phyloP scores from a whole-genome alignment of 805 yeast species.

The Candida vartiovaarae region DNA sequence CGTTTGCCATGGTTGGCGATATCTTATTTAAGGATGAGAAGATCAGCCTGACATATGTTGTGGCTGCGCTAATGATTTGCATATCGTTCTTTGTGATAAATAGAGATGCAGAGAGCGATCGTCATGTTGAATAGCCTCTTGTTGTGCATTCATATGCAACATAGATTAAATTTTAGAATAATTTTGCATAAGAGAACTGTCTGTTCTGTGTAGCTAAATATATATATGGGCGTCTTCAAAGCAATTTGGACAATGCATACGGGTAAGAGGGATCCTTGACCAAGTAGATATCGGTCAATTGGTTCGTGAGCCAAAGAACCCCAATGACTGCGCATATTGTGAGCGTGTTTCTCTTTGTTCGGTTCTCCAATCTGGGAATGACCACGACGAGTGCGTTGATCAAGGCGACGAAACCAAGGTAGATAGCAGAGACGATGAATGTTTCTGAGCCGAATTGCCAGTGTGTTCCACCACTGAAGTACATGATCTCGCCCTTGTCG shows the following conservation, averaged over 20 bases:
- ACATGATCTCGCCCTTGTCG: constrained; percentile 44
- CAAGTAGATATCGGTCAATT: constrained; percentile 14
- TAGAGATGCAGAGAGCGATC: constrained; percentile 65
- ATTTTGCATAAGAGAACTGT: not conserved
- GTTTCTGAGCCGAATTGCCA: constrained; percentile 72
- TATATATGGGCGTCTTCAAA: not conserved
- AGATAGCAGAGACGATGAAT: constrained; percentile 43
- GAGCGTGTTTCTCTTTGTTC: constrained; percentile 3
- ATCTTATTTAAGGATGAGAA: constrained; percentile 59
- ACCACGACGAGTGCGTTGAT: constrained; percentile 34
- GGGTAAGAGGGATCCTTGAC: constrained; percentile 17
- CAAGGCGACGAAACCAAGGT: constrained; percentile 37
- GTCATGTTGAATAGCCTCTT: constrained; percentile 13
- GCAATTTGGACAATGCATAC: not conserved
- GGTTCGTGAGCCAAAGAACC: constrained; percentile 16
- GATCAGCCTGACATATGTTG: constrained; percentile 54
- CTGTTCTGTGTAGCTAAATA: too few relatives aligned
- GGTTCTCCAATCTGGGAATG: constrained; percentile 25
- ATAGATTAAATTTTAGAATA: too few relatives aligned
- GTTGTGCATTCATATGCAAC: not conserved
- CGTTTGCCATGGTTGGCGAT: constrained; percentile 91
- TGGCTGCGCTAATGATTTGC: constrained; percentile 79
- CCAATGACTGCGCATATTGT: constrained; percentile 8
- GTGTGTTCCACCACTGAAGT: constrained; percentile 55
- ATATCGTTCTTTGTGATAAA: constrained; percentile 81